Base-by-base conservation (phyloP, 345 rosid genomes). In the Kandelia obovata region DNA sequence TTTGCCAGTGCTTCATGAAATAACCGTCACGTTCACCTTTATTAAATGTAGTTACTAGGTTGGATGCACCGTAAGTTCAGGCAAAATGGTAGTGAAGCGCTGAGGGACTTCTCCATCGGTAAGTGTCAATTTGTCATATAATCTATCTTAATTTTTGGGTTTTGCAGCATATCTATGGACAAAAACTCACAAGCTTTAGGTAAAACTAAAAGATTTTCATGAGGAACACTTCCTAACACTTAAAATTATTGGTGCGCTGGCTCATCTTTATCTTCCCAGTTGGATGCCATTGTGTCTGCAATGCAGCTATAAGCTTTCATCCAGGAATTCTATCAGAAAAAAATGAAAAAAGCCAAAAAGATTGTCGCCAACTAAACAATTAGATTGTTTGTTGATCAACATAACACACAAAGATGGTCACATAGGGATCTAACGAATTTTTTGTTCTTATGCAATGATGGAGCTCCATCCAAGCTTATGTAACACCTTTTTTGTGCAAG, bases 11-110 rank as follows among this genome's bases (percentile, higher is more conserved):
- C 32, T 63, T 58, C 53, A 49, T 58, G 47, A 63, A 39, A 53
- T 69, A 59, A 75, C 13, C 5, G 19, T 13, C 19, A 23, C n/a
- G 46, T 71, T 52, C 59, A 71, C 66, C 52, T 57, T 70, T 70
- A 71, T 61, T 43, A 43, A 43, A 43, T 78, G 86, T 82, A 90
- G 93, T 81, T 90, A 73, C 84, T 86, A 35, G 91, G 87, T 67
- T 90, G 96, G 96, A 88, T 90, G 96, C 93, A 90, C 74, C 86
- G 96, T 0, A 90, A 90, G 80, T 82, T 88, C 56, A 82, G 93
- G 69, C 93, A 86, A 62, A 81, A 79, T 62, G 80, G 86, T 73
- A 67, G 77, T 53, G 93, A 88, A 65, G 82, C 82, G 7, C 69
- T 80, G 67, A 88, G 80, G 77, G 96, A 90, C 75, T 82, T 82